Evolutionary conservation across 306 rosid species (phyloP).

Genomic region (Albizia julibrissin): DNA sequence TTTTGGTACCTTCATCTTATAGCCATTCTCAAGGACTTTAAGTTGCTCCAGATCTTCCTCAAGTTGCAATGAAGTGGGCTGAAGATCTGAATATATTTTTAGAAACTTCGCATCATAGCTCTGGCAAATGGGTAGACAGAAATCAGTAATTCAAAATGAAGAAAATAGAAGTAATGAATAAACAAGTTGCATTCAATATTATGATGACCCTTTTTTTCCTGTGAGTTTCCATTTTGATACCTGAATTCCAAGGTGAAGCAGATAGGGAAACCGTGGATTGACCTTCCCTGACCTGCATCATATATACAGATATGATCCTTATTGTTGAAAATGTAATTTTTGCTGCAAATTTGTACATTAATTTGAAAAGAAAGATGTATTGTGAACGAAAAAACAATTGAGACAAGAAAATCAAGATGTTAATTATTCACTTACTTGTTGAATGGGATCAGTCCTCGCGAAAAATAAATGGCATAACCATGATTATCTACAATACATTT

Average conservation of each 20-base stretch:
- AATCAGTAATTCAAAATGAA: constrained; percentile 13
- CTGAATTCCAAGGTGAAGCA: constrained; percentile 84
- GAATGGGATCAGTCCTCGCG: constrained; percentile 91
- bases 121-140: constrained; percentile 45
- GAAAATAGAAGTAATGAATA: constrained; percentile 17
- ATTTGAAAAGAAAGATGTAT: constrained; percentile 14
- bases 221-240: constrained; percentile 34
- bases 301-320: constrained; percentile 19
- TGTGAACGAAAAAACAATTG: not conserved
- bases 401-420: not conserved
- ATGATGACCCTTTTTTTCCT: not conserved
- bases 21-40: constrained; percentile 96
- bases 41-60: constrained; percentile 99
- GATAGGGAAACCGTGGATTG: constrained; percentile 60
- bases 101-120: constrained; percentile 90
- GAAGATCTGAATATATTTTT: constrained; percentile 68
- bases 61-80: constrained; percentile 84
- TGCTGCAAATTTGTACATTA: not conserved
- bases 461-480: constrained; percentile 93
- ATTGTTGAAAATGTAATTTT: constrained; percentile 13
- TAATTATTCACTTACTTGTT: constrained; percentile 66
- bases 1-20: constrained; percentile 84
- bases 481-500: constrained; percentile 77
- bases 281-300: constrained; percentile 75
- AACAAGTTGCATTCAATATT: not conserved